These are phyloP conservation scores for Arabidopsis lyrata DNA, from an alignment of 441 rosid species.

Conservation along the genomic window DNA sequence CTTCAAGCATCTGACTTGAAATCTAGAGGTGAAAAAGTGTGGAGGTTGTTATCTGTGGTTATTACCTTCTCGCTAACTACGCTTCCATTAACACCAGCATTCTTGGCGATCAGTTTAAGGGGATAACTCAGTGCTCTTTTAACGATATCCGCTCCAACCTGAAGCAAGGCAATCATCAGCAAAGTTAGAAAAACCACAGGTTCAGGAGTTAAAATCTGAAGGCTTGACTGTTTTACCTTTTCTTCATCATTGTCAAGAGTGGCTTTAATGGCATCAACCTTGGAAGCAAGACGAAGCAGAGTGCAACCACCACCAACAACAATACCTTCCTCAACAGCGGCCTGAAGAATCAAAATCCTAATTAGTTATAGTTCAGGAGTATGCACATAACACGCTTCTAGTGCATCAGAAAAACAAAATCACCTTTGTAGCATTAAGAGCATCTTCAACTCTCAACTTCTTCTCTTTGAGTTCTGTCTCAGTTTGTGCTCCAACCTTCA, in stretches of 20 bases:
- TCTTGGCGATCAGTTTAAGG: slow-evolving; percentile 89
- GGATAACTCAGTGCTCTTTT: slow-evolving; percentile 94
- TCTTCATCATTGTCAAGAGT: slow-evolving; percentile 87
- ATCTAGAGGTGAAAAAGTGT: neutral
- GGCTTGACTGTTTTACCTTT: slow-evolving; percentile 54
- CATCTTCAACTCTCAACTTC: slow-evolving; percentile 94
- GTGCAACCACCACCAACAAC: slow-evolving; percentile 99
- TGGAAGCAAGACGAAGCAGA: slow-evolving; percentile 78
- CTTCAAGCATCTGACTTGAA: neutral
- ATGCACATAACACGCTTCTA: neutral
- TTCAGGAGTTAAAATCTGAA: neutral
- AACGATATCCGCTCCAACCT: slow-evolving; percentile 96
- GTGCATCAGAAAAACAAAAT: neutral
- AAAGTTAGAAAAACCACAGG: neutral
- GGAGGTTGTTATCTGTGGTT: neutral
- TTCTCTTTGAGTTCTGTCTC: slow-evolving; percentile 97
- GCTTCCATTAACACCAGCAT: slow-evolving; percentile 94
- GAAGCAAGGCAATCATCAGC: slow-evolving; percentile 5
- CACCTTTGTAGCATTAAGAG: slow-evolving; percentile 96
- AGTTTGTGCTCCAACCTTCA: slow-evolving; percentile 95
- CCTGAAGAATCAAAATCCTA: slow-evolving; percentile 45
- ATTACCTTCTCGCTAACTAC: slow-evolving; percentile 90
- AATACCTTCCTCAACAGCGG: slow-evolving; percentile 97
- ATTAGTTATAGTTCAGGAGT: slow-evolving; percentile 6
- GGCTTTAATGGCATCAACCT: slow-evolving; percentile 86